Evolutionary conservation across 805 yeast genomes (phyloP).

Genomic region (Saturnispora besseyi): DNA sequence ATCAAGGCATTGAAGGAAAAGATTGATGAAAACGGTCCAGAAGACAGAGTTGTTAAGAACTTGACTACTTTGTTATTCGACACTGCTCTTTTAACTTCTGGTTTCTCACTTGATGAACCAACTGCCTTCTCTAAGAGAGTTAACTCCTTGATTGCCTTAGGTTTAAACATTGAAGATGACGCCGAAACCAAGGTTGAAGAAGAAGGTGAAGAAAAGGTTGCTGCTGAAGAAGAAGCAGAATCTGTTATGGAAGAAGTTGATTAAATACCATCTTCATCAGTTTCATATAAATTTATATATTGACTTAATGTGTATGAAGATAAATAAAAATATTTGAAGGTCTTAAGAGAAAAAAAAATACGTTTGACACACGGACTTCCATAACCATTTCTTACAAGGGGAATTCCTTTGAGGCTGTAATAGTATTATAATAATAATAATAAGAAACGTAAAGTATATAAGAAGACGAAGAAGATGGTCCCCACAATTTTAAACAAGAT

Average conservation of each 20-base stretch:
- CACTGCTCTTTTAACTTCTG: constrained; percentile 97
- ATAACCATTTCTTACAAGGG: neutral
- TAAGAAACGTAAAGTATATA: neutral
- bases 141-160: constrained; percentile 95
- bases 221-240: constrained; percentile 50
- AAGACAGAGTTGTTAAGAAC: constrained; percentile 97
- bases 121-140: constrained; percentile 94
- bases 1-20: constrained; percentile 92
- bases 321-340: neutral
- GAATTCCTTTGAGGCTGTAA: neutral
- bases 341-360: too few relatives aligned
- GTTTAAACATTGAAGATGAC: constrained; percentile 86
- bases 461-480: neutral
- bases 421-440: too few relatives aligned
- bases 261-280: constrained; percentile 29
- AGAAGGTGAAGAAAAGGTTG: constrained; percentile 26
- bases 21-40: constrained; percentile 95
- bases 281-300: neutral
- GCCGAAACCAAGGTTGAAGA: constrained; percentile 31
- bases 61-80: constrained; percentile 92
- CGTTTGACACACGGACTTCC: neutral
- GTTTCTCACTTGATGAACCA: constrained; percentile 99
- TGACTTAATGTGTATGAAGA: neutral
- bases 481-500: neutral
- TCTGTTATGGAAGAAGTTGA: constrained; percentile 99